phyloP scores from a whole-genome alignment of 2,329 filamentous ascomycete species.

The Pestalotiopsis sp. region DNA sequence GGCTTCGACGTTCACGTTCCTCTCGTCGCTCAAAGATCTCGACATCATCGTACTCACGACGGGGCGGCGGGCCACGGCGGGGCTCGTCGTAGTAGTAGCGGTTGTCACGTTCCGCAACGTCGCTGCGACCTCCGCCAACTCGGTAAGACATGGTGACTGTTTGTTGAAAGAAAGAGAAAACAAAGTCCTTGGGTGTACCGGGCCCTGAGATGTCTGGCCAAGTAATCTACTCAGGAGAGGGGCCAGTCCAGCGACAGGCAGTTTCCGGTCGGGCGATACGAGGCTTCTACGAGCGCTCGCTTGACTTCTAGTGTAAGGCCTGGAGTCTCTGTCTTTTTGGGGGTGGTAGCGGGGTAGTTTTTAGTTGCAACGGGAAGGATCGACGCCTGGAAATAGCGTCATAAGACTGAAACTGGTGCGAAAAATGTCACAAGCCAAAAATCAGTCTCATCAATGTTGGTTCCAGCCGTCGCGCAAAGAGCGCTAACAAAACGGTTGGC shows the following conservation, averaged over 20 bases:
- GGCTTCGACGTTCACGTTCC: slow-evolving; percentile 21
- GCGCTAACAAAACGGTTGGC: background rate
- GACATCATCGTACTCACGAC: slow-evolving; percentile 29
- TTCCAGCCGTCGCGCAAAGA: background rate
- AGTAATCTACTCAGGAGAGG: background rate
- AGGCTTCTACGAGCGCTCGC: slow-evolving; percentile 3
- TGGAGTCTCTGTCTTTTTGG: background rate
- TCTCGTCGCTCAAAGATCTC: slow-evolving; percentile 28
- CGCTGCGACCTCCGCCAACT: slow-evolving; percentile 28
- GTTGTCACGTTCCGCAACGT: slow-evolving; percentile 49
- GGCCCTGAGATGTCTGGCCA: background rate
- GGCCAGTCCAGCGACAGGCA: background rate
- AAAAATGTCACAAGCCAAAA: background rate
- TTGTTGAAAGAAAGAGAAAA: background rate
- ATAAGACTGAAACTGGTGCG: slow-evolving; percentile 2
- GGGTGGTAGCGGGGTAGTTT: slow-evolving; percentile 13
- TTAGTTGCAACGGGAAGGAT: slow-evolving; percentile 1
- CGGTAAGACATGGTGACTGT: slow-evolving; percentile 26
- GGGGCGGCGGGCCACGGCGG: slow-evolving; percentile 34
- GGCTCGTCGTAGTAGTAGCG: slow-evolving; percentile 34
- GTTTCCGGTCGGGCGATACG: background rate
- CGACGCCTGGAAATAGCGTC: slow-evolving; percentile 12
- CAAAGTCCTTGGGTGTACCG: background rate
- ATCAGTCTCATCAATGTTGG: background rate
- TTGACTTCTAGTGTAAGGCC: background rate